Evolutionary conservation across 768 basidiomycete species (phyloP).

Genomic region (Serpula lacrymans): DNA sequence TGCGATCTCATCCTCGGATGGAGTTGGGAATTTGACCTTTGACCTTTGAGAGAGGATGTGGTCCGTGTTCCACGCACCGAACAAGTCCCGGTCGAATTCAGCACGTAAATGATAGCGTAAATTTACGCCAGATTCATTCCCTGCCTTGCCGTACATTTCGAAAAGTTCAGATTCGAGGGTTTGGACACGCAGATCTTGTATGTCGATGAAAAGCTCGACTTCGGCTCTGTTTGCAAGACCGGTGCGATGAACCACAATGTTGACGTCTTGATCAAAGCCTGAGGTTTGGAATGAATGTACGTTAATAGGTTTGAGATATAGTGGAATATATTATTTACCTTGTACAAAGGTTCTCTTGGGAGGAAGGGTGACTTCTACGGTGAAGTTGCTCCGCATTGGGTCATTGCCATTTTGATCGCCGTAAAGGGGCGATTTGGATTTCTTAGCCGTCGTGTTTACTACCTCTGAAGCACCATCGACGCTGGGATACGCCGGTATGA

Average conservation of each 20-base stretch:
- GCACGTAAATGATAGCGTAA: background rate
- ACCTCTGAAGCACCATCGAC: background rate
- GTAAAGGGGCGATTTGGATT: no score
- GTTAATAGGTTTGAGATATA: background rate
- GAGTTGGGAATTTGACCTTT: no score
- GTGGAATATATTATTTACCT: background rate
- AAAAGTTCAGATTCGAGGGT: no score
- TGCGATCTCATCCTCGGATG: background rate
- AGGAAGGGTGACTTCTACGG: constrained; percentile 2
- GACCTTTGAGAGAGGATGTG: background rate
- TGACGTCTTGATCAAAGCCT: constrained; percentile 2
- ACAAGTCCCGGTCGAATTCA: background rate
- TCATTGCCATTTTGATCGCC: no score
- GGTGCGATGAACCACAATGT: background rate
- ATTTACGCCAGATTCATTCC: no score
- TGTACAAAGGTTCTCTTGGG: background rate
- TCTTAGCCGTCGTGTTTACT: background rate
- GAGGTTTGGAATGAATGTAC: background rate
- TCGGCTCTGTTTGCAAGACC: constrained; percentile 8
- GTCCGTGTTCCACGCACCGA: background rate
- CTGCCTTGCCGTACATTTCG: no score
- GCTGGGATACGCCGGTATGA: background rate
- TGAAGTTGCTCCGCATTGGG: constrained; percentile 6
- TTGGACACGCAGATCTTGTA: background rate
- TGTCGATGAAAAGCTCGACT: background rate